Evolutionary conservation across 495 filamentous ascomycete species (phyloP).

Genomic region (Melanomma pulvis-pyrius): DNA sequence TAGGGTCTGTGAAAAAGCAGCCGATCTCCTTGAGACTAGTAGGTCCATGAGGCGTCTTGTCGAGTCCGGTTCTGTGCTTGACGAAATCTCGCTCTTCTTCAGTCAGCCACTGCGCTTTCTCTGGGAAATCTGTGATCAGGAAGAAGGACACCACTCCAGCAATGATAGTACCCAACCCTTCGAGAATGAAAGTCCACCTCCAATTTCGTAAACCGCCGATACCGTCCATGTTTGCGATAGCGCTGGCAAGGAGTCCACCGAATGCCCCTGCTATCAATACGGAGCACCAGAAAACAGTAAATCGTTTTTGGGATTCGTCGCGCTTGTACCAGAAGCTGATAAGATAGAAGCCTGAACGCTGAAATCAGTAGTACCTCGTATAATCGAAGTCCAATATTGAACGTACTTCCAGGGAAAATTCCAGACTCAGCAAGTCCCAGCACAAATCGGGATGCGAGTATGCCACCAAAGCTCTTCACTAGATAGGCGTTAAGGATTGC

Average conservation of each 20-base stretch:
- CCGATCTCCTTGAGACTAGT: constrained; percentile 6
- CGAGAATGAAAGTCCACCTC: constrained; percentile 36
- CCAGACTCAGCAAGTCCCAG: constrained; percentile 41
- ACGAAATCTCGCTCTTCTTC: constrained; percentile 24
- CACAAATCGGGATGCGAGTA: constrained; percentile 20
- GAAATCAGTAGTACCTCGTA: not conserved
- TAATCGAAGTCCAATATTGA: not conserved
- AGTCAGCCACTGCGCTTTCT: constrained; percentile 27
- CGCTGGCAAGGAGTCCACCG: constrained; percentile 43
- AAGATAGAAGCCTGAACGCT: constrained; percentile 35
- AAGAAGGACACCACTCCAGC: constrained; percentile 41
- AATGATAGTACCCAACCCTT: constrained; percentile 29
- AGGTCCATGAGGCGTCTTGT: not conserved
- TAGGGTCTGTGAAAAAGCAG: constrained; percentile 15
- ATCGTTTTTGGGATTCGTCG: constrained; percentile 42
- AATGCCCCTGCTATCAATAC: constrained; percentile 40
- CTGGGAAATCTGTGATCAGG: constrained; percentile 46
- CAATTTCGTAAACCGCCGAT: constrained; percentile 23
- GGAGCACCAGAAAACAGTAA: constrained; percentile 41
- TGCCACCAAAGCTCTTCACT: constrained; percentile 28
- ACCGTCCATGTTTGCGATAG: constrained; percentile 37
- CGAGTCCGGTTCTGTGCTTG: not conserved
- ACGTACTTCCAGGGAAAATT: constrained; percentile 40
- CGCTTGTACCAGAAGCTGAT: constrained; percentile 42
- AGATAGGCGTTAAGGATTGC: too few relatives aligned